Percentiles rank a stretch among this genome's conserved stretches.
phyloP scores from a whole-genome alignment of 257 asterid genomes.

The Anisodus tanguticus region DNA sequence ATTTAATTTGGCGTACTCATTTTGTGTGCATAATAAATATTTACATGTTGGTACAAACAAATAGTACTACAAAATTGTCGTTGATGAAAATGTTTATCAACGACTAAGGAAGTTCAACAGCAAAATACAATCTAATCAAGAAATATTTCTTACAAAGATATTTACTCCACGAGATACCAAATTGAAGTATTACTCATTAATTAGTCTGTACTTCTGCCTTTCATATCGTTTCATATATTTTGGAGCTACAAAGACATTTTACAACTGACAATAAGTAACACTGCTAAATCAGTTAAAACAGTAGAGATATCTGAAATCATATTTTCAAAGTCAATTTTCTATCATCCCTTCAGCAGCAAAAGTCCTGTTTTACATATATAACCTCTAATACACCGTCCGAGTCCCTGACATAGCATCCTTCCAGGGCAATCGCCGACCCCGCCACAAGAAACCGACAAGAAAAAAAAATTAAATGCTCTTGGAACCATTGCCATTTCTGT shows the following conservation, averaged over 20 bases:
- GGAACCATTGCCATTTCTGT: neutral
- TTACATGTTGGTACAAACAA: too few relatives aligned
- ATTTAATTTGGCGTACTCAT: too few relatives aligned
- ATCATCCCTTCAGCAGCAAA: neutral
- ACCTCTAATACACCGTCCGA: neutral
- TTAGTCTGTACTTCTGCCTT: neutral
- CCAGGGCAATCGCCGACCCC: neutral
- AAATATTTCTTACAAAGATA: neutral
- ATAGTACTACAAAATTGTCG: too few relatives aligned
- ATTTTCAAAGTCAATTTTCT: neutral
- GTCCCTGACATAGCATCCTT: neutral
- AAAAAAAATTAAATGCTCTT: neutral
- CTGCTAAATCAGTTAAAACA: neutral
- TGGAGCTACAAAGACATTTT: neutral
- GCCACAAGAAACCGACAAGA: neutral
- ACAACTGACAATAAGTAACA: neutral
- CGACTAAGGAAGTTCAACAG: neutral
- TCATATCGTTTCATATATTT: neutral
- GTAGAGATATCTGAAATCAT: neutral
- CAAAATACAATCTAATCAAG: neutral
- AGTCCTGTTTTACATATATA: neutral
- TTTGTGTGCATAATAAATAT: too few relatives aligned
- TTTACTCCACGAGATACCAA: neutral
- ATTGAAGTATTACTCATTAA: neutral
- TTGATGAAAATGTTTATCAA: too few relatives aligned